phyloP scores from a whole-genome alignment of 73 alveolate species.

The Paramecium biaurelia region DNA sequence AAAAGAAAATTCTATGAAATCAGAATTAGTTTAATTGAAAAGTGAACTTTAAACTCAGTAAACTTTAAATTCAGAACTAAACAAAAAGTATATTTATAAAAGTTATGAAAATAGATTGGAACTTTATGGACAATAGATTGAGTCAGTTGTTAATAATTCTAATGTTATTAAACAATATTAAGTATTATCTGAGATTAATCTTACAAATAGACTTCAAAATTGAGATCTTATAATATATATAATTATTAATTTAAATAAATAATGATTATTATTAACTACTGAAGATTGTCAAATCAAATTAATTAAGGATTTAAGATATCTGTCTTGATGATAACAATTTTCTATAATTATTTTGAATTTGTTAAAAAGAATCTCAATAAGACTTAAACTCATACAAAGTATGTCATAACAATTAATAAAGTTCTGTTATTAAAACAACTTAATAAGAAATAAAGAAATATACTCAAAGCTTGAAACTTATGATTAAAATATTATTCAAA shows the following conservation, averaged over 20 bases:
- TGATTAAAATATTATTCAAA: not conserved
- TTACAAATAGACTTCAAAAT: not conserved
- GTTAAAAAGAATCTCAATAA: too few relatives aligned
- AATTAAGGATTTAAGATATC: too few relatives aligned
- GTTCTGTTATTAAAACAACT: not conserved
- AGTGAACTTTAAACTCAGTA: not conserved
- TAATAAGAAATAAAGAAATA: not conserved
- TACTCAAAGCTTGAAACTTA: constrained; percentile 1
- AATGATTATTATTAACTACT: not conserved
- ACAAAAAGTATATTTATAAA: not conserved
- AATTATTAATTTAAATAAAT: not conserved
- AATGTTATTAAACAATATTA: not conserved
- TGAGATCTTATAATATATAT: not conserved
- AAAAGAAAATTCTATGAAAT: not conserved
- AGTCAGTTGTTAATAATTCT: not conserved
- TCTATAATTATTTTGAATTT: too few relatives aligned
- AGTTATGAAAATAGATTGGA: not conserved
- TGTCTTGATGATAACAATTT: too few relatives aligned
- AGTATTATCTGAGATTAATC: not conserved
- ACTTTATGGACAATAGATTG: not conserved
- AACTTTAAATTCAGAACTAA: not conserved
- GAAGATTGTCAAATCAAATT: too few relatives aligned
- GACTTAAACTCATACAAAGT: too few relatives aligned
- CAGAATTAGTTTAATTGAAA: not conserved
- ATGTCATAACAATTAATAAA: not conserved